Base-by-base conservation (phyloP, 1,139 yeast species). In the Pneumocystis jirovecii region DNA sequence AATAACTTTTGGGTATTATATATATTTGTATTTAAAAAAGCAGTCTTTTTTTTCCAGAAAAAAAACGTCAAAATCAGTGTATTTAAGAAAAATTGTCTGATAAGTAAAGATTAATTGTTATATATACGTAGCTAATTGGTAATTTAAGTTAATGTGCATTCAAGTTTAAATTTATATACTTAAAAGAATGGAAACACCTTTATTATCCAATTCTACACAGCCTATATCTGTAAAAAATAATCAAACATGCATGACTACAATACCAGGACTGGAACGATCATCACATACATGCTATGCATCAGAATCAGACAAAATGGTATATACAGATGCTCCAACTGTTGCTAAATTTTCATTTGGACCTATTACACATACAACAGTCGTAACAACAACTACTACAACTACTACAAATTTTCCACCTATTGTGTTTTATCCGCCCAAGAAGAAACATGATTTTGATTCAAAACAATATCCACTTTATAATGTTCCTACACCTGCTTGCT, bases 401-500 rank as follows among this genome's bases (percentile, higher is more conserved):
- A 68, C 71, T 3, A 70, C 70, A 3, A 65, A 65, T 15, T 68
- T 67, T 39, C 71, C 71, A 1, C 71, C 71, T 19, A 60, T 70
- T 25, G 61, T 68, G 1, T 59, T 69, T 45, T 66, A 61, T 17
- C 64, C 64, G 12, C 70, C 70, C 17, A 64, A 68, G 17, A 61
- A 59, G 8, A 57, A 61, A 1, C 61, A 42, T n/a, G 19, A 25
- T n/a, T 64, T 62, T 62, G 68, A 68, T 25, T 62, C 64, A 3
- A 50, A 66, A 42, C 63, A 64, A 61, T 73, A 68, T 65, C 76
- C 76, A 19, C 71, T 75, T 64, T 72, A 72, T n/a, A 65, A 67
- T 56, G 70, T 72, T 17, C 70, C 73, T 31, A 76, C 77, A 7
- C 78, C 78, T 8, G 67, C 67, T 56, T 69, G 68, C 61, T 70